Base-by-base conservation (phyloP, 2,329 filamentous ascomycete species). In the Endothia cerciana region DNA sequence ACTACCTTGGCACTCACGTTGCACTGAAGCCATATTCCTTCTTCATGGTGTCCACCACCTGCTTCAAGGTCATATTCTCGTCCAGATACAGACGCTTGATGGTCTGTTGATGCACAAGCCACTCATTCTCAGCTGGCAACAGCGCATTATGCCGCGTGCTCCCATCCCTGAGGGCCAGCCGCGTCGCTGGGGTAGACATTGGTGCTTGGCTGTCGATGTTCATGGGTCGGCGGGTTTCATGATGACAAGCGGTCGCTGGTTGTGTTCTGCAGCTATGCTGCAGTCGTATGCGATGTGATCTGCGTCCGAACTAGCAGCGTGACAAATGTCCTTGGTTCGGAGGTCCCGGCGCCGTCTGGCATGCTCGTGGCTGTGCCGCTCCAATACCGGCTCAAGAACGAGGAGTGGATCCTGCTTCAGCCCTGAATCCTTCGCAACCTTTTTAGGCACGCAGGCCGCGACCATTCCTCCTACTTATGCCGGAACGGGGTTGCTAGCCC, bases 21-120 rank as follows among this genome's bases (percentile, higher is more conserved):
- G 57, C 57, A 22, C 57, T 59, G 25, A 43, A 59, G 13, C 57
- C 57, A 45, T 59, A 59, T 5, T 59, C 57, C 38, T 59, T 59
- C 57, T 45, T 59, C 38, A 59, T 59, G 38, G 40, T 43, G 38
- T 30, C 57, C 13, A 43, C 57, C 2, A 43, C 38, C 17, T 59
- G 36, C 57, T 43, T 43, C 57, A 59, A 22, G n/a, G 57, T 59
- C 57, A 43, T 59, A 22, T 59, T 59, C 15, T 59, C 57, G 22
- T 43, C 57, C 25, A 41, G 40, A 30, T 59, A 59, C 57, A 59
- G 40, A 15, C 57, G 36, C 40, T n/a, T 59, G 25, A 59, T 43
- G 38, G 57, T 59, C 38, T 59, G 36, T 22, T 30, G 25, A 28
- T 59, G 57, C 36, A 43, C n/a, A 7, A 13, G 13, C 36, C 38